Evolutionary conservation across 306 rosid species (phyloP).

Genomic region (Vigna hirtella): DNA sequence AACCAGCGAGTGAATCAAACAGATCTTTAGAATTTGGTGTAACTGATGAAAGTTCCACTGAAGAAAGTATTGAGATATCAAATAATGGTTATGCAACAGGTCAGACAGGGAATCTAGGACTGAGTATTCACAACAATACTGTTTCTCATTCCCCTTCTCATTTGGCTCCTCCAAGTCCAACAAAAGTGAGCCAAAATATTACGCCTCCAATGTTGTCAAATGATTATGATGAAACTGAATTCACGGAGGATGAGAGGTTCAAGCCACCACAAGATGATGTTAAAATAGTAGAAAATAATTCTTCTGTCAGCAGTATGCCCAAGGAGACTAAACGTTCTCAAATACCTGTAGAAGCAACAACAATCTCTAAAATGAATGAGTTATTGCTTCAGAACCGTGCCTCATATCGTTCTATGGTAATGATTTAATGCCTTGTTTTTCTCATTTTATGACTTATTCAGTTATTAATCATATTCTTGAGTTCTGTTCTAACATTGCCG

Average conservation of each 20-base stretch:
- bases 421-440: conserved; percentile 8
- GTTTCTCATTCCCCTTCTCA: conserved; percentile 42
- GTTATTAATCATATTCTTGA: not conserved
- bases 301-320: conserved; percentile 46
- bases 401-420: conserved; percentile 63
- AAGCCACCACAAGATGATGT: conserved; percentile 45
- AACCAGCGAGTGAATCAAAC: conserved; percentile 40
- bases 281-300: conserved; percentile 28
- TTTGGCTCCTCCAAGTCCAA: conserved; percentile 42
- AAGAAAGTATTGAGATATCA: conserved; percentile 31
- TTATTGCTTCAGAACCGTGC: conserved; percentile 59
- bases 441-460: not conserved
- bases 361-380: conserved; percentile 74
- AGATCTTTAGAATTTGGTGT: conserved; percentile 46
- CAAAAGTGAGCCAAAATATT: conserved; percentile 38
- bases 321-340: conserved; percentile 46
- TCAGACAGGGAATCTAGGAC: conserved; percentile 40
- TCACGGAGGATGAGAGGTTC: conserved; percentile 45
- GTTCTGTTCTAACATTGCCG: conserved; percentile 40
- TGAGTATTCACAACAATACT: conserved; percentile 40
- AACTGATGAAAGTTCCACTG: conserved; percentile 43
- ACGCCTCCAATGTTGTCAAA: conserved; percentile 36
- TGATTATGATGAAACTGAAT: conserved; percentile 33
- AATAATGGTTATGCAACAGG: conserved; percentile 43
- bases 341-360: conserved; percentile 49